Evolutionary conservation across 257 asterid genomes (phyloP), one percentile per base, ranked within the genome.

Genomic region (Primulina eburnea): DNA sequence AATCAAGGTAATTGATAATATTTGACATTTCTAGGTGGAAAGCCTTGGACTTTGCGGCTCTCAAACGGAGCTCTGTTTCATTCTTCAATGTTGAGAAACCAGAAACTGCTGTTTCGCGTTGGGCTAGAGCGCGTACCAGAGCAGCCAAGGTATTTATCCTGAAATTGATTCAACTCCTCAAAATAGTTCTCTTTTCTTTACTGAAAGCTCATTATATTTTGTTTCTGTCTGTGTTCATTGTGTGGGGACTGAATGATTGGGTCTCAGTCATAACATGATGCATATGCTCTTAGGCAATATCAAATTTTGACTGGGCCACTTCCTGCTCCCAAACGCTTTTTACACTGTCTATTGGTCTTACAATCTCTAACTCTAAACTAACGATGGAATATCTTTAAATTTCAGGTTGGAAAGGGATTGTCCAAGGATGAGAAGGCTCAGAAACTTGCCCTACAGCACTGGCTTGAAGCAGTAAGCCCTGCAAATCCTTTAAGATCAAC

Each of bases 381-480:
- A 74, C 2, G 3, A 60, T 62, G 68, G 78, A 24, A 65, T 75
- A 53, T 26, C 30, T 21, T 76, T 71, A 33, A n/a, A 37, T 68
- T 30, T 53, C 88, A 88, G 96, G 97, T 93, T 17, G 98, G 98
- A 17, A 93, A 93, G 78, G 98, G 98, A 33, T 79, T 93, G 83
- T 93, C 97, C 14, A 93, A 93, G 71, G 93, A 93, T 71, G 98
- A 90, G 58, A 93, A 93, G 69, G 98, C 98, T 70, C 97, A 88
- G 65, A 88, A 93, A 75, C 78, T 92, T 55, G 98, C 98, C 7
- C 83, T 92, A 21, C 98, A 86, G 60, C 96, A 92, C 79, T 92
- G 99, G 99, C 90, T 93, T 68, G 99, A 93, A 86, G 99, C 97
- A 11, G 99, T 93, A 85, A 83, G 96, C 77, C 62, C 60, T 71